A percentile compares a stretch with the other conserved stretches of the same genome.
phyloP scores from a whole-genome alignment of 805 yeast species.

The Grigorovia jiainica region DNA sequence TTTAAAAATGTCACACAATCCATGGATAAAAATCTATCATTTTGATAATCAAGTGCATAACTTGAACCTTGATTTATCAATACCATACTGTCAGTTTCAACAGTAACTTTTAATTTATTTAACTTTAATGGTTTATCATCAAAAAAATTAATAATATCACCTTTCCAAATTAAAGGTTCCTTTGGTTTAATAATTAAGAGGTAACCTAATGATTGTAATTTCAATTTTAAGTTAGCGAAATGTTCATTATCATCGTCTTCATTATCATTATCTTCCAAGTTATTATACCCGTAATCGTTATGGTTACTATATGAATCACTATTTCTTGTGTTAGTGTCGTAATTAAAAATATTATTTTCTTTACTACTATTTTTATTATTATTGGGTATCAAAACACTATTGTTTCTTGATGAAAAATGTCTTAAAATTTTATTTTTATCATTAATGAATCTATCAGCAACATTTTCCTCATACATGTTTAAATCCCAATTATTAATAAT shows the following conservation, averaged over 20 bases:
- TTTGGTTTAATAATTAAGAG: conserved; percentile 66
- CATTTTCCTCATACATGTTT: neutral
- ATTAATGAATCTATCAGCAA: too few relatives aligned
- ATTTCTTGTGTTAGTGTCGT: too few relatives aligned
- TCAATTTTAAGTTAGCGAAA: conserved; percentile 18
- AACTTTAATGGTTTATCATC: neutral
- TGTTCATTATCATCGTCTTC: conserved; percentile 24
- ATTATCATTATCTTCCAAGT: too few relatives aligned
- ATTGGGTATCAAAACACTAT: neutral
- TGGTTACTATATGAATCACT: too few relatives aligned
- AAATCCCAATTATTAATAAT: conserved; percentile 18
- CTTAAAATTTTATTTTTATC: too few relatives aligned
- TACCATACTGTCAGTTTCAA: conserved; percentile 13
- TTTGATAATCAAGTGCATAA: conserved; percentile 43
- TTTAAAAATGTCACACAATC: conserved; percentile 47
- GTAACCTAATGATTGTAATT: conserved; percentile 40
- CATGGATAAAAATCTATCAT: conserved; percentile 49
- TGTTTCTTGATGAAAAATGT: neutral
- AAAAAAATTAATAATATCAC: conserved; percentile 41
- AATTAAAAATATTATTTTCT: too few relatives aligned
- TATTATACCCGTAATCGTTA: conserved; percentile 27
- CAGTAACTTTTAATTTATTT: conserved; percentile 16
- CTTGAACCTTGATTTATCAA: conserved; percentile 49
- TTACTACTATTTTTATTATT: neutral
- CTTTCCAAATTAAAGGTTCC: conserved; percentile 88